Base-by-base conservation (phyloP, 1,284 basidiomycete species). In the Phlebopus sp. region DNA sequence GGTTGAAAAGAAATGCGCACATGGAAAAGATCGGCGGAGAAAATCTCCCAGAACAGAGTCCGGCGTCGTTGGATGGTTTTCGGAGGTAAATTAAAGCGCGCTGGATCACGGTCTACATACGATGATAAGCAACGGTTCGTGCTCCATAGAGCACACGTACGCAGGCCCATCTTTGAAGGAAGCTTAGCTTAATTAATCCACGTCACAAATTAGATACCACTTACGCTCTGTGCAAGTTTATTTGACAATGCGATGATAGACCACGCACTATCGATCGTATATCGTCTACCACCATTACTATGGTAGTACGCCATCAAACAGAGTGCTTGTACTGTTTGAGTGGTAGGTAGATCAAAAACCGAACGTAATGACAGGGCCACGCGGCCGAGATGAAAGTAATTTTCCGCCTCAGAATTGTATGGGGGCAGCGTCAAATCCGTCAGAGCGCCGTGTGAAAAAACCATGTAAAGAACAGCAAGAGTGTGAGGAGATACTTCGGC, bases 391-490 rank as follows among this genome's bases (percentile, higher is more conserved):
- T 80, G 75, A 53, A 79, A 82, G 56, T 79, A 82, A 49, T 72
- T 69, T 52, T 82, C 78, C 7, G 82, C 81, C 60, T 86, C 81
- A 8, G 69, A 57, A 52, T 75, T 82, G 53, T 75, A 79, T 44
- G 81, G 72, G 43, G 79, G 76, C 18, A 83, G 63, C 3, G 82
- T 84, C 30, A 85, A 66, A 56, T 86, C 84, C 14, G 82, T 77
- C 15, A 84, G 67, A 7, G 82, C 75, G 10, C 83, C 84, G 11
- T 79, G 63, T 10, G 81, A 74, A 47, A 86, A 79, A 15, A 84
- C 70, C 53, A 81, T 67, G 56, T 73, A 85, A 25, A 86, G 63
- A 5, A 78, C 75, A 3, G 80, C 75, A 13, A 84, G 64, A 47
- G 74, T 73, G 52, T 85, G 83, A 0, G 81, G 72, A 30, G 72